These are phyloP conservation scores for Dendrothele bispora DNA, from an alignment of 768 basidiomycete species.

Conservation along the genomic window DNA sequence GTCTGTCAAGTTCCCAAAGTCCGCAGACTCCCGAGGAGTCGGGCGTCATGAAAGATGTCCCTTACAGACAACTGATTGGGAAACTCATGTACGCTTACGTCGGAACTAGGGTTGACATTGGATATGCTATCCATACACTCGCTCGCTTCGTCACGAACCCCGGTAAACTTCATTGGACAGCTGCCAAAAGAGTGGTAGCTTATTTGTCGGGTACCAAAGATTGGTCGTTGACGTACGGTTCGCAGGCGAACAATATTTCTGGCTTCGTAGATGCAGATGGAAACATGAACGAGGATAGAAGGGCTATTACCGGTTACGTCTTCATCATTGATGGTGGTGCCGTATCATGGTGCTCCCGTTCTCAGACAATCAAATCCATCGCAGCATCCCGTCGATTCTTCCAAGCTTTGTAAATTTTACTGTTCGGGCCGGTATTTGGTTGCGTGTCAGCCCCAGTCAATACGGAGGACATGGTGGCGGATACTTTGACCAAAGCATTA, in stretches of 20 bases:
- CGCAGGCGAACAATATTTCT: slow-evolving; percentile 14
- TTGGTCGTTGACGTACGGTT: slow-evolving; percentile 15
- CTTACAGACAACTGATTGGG: slow-evolving; percentile 18
- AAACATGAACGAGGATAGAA: slow-evolving; percentile 19
- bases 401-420: no score
- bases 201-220: slow-evolving; percentile 5
- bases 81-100: slow-evolving; percentile 18
- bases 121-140: slow-evolving; percentile 16
- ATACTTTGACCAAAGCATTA: no score
- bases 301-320: slow-evolving; percentile 33
- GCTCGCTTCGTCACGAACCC: slow-evolving; percentile 20
- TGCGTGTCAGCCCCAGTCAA: no score
- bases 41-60: slow-evolving; percentile 11
- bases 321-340: slow-evolving; percentile 27
- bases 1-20: not conserved
- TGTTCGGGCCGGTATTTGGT: no score
- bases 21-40: slow-evolving; percentile 4
- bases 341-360: slow-evolving; percentile 34
- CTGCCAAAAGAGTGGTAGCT: slow-evolving; percentile 27
- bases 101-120: slow-evolving; percentile 20
- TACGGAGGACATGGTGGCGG: no score
- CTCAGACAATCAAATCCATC: no score
- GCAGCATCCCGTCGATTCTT: no score
- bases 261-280: slow-evolving; percentile 23
- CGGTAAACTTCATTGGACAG: slow-evolving; percentile 22